Conservation (phyloP, 2,329 filamentous ascomycete species). For the Metarhizium rileyi region DNA sequence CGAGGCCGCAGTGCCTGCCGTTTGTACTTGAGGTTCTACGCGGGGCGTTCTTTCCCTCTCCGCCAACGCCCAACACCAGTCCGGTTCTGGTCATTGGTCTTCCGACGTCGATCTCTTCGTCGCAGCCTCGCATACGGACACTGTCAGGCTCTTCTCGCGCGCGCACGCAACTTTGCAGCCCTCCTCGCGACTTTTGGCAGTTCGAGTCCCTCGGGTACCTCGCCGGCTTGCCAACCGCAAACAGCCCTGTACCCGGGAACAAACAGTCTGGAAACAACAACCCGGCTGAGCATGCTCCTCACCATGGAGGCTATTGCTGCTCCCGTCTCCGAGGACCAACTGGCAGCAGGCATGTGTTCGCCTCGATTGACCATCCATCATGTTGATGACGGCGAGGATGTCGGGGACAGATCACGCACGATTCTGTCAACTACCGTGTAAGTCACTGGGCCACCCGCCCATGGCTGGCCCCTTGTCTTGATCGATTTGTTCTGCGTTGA, state of each 20-base stretch:
- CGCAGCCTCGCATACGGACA: constrained; percentile 1
- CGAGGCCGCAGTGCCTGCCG: neutral
- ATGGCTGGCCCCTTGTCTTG: neutral
- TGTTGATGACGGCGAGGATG: constrained; percentile 11
- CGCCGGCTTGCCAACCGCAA: neutral
- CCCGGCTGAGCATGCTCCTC: neutral
- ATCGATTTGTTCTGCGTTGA: neutral
- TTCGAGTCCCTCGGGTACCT: neutral
- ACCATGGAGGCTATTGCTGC: constrained; percentile 1
- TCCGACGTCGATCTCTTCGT: neutral
- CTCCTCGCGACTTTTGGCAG: neutral
- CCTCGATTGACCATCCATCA: constrained; percentile 21
- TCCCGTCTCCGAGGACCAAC: neutral
- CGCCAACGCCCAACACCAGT: neutral
- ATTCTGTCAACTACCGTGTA: constrained; percentile 29
- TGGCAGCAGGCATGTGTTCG: constrained; percentile 11
- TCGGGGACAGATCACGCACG: constrained; percentile 12
- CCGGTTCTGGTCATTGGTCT: neutral
- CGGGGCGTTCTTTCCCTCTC: neutral
- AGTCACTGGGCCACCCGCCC: constrained; percentile 15
- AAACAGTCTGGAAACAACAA: neutral
- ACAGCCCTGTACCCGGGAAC: neutral
- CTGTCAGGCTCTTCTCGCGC: neutral
- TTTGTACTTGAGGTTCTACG: neutral
- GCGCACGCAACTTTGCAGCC: neutral